phyloP scores from a whole-genome alignment of 805 yeast genomes.

The Hanseniaspora lindneri region DNA sequence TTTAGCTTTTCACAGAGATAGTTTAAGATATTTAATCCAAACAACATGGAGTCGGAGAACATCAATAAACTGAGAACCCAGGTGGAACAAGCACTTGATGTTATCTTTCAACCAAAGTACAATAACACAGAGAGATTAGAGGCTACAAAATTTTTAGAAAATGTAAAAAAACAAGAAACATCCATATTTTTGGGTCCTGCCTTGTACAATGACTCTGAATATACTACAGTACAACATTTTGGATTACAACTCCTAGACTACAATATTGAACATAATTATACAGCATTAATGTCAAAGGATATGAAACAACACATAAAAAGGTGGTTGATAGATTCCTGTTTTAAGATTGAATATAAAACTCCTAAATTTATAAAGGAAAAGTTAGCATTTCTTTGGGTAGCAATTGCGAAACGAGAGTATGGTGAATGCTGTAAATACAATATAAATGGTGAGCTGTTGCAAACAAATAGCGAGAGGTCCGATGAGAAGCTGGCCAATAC shows the following conservation, averaged over 20 bases:
- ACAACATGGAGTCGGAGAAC: neutral
- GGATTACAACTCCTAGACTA: constrained; percentile 72
- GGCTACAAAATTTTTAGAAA: constrained; percentile 59
- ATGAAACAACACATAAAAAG: constrained; percentile 51
- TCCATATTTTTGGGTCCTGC: constrained; percentile 56
- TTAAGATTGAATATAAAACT: constrained; percentile 47
- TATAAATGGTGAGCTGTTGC: constrained; percentile 11
- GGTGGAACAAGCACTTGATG: constrained; percentile 46
- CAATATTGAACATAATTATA: constrained; percentile 39
- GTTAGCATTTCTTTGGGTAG: constrained; percentile 81
- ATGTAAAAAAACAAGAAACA: constrained; percentile 70
- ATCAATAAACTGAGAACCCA: neutral
- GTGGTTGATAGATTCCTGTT: constrained; percentile 75
- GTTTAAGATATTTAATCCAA: neutral
- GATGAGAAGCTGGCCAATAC: neutral
- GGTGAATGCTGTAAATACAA: constrained; percentile 48
- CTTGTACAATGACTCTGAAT: constrained; percentile 57
- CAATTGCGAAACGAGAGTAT: constrained; percentile 84
- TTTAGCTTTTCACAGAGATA: no score
- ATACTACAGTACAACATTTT: constrained; percentile 73
- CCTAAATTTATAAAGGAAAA: constrained; percentile 88
- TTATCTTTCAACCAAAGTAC: constrained; percentile 57
- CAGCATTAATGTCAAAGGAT: constrained; percentile 20
- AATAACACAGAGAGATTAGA: constrained; percentile 44
- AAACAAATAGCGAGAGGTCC: constrained; percentile 6